phyloP scores from a whole-genome alignment of 1,284 basidiomycete species.

The Apiotrichum akiyoshidainum region DNA sequence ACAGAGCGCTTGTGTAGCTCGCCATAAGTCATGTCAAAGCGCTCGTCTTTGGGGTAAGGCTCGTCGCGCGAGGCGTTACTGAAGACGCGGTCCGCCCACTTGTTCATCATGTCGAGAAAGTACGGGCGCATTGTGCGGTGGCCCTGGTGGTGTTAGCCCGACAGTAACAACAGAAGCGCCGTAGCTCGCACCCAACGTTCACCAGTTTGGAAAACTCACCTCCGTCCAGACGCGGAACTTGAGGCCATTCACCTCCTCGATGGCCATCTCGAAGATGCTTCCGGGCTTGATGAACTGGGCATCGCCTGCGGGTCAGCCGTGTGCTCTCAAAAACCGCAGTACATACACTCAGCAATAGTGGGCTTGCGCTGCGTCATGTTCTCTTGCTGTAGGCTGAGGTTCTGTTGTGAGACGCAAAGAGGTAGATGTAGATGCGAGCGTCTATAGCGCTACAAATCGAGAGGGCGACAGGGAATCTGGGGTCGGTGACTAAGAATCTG shows the following conservation, averaged over 20 bases:
- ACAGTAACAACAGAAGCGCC: no score
- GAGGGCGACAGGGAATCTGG: no score
- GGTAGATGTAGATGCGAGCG: no score
- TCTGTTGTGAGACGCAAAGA: no score
- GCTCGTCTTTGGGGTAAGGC: constrained; percentile 1
- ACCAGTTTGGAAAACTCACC: constrained; percentile 1
- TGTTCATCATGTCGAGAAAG: constrained; percentile 25
- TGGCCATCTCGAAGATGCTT: constrained; percentile 14
- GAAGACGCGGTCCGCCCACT: constrained; percentile 30
- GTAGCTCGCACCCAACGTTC: no score
- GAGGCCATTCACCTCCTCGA: constrained; percentile 11
- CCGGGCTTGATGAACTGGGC: constrained; percentile 11
- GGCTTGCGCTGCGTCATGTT: background rate
- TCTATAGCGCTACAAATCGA: no score
- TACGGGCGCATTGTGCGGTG: constrained; percentile 12
- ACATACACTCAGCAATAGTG: constrained; percentile 3
- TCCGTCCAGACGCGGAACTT: constrained; percentile 15
- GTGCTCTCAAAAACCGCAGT: background rate
- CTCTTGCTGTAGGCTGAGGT: background rate
- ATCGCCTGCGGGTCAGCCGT: constrained; percentile 7
- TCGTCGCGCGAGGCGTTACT: constrained; percentile 28
- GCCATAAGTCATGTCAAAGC: constrained; percentile 29
- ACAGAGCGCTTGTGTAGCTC: constrained; percentile 26
- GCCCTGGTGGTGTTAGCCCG: background rate
- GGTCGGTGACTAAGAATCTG: no score